Percentiles rank a stretch among this genome's conserved stretches.
Conservation (phyloP, 345 rosid species). For the Draba incana region DNA sequence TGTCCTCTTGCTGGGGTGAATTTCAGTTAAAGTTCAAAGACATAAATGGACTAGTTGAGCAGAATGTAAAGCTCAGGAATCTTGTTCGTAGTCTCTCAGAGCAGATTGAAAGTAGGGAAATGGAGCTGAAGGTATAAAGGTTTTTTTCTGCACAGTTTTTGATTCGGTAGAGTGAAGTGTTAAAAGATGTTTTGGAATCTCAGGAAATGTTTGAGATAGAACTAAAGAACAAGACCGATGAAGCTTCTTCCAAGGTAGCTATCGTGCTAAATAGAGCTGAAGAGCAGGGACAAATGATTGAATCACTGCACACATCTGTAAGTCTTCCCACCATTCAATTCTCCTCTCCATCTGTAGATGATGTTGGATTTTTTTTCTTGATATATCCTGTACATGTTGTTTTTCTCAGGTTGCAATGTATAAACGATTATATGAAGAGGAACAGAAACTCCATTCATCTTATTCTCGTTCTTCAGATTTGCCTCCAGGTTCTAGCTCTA, state of each 20-base stretch:
- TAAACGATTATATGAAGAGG: slow-evolving; percentile 90
- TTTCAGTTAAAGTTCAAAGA: slow-evolving; percentile 86
- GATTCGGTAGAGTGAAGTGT: slow-evolving; percentile 19
- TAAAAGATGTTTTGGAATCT: slow-evolving; percentile 32
- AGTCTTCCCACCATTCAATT: slow-evolving; percentile 38
- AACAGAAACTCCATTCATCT: slow-evolving; percentile 65
- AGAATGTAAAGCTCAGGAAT: slow-evolving; percentile 89
- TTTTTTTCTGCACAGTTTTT: slow-evolving; percentile 11
- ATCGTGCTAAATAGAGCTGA: slow-evolving; percentile 84
- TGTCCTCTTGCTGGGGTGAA: slow-evolving; percentile 37
- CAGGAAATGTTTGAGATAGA: slow-evolving; percentile 74
- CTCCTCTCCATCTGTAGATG: slow-evolving; percentile 11
- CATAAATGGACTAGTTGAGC: slow-evolving; percentile 93
- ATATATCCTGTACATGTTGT: slow-evolving; percentile 22
- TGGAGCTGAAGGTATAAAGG: slow-evolving; percentile 73
- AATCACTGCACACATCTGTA: slow-evolving; percentile 90
- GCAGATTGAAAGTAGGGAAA: slow-evolving; percentile 71
- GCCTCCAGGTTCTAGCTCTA: slow-evolving; percentile 58
- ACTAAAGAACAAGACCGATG: slow-evolving; percentile 69
- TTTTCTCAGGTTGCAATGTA: slow-evolving; percentile 83
- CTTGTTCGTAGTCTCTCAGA: slow-evolving; percentile 83
- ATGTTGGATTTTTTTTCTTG: slow-evolving; percentile 7
- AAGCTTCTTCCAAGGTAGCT: slow-evolving; percentile 83
- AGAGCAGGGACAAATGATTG: slow-evolving; percentile 90
- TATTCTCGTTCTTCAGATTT: slow-evolving; percentile 47